Base-by-base conservation (phyloP, 768 basidiomycete genomes). In the Butyriboletus loyo region DNA sequence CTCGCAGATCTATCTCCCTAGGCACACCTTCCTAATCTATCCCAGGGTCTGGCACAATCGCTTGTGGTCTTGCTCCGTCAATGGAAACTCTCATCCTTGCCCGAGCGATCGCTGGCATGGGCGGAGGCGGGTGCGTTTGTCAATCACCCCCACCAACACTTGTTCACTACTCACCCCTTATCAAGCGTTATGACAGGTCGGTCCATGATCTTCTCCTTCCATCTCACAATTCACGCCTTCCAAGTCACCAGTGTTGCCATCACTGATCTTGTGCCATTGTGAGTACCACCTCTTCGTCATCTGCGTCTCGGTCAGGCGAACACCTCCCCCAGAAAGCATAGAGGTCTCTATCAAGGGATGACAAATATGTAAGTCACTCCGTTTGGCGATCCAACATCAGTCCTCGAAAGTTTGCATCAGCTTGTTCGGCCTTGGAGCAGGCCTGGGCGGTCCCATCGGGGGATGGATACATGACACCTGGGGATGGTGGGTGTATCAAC, bases 301-400 rank as follows among this genome's bases (percentile, higher is more conserved):
- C 11, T 25, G 1, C 24, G 28, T 39, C 32, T 58, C 35, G 21
- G 53, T 28, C 25, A 19, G 6, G 39, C 38, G 43, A 42, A n/a
- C 36, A 19, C 41, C 32, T 47, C 36, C 32, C 35, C 28, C 62
- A 92, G 90, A 61, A 87, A 87, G 65, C 85, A 91, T 55, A 80
- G 95, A 48, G 95, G 92, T 2, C 71, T 96, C 9, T 96, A 93
- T 64, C 96, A 98, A 68, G 94, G 94, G 50, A 78, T 92, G 76
- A 85, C 87, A 31, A 93, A 93, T 65, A 82, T 93, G 90, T 92
- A 75, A 59, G 82, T 66, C 31, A 2, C 8, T 49, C 27, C 38
- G 41, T 37, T 38, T 25, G 31, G 13, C 38, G 15, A 7, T 38
- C 32, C 42, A 43, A 43, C 22, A n/a, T 51, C 63, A 37, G 46